phyloP scores from a whole-genome alignment of 2,329 filamentous ascomycete species.

The Alternaria sp. region DNA sequence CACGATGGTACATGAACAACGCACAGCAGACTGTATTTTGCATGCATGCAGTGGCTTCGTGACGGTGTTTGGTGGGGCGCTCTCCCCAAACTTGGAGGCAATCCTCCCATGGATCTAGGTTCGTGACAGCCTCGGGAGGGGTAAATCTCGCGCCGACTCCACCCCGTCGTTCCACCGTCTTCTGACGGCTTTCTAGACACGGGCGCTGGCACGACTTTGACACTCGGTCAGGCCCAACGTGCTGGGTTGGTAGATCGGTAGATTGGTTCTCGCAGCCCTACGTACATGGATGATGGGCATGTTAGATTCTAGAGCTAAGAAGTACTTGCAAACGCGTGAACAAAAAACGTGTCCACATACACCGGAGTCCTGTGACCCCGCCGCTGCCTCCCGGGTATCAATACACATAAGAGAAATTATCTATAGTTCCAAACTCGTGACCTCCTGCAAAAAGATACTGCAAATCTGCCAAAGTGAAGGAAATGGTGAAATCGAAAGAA shows the following conservation, averaged over 20 bases:
- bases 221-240: conserved; percentile 7
- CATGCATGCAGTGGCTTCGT: conserved; percentile 7
- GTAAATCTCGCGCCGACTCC: conserved; percentile 5
- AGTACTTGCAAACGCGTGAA: conserved; percentile 6
- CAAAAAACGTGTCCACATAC: conserved; percentile 20
- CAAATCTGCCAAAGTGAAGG: conserved; percentile 4
- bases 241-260: not conserved
- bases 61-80: conserved; percentile 15
- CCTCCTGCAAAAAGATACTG: conserved; percentile 9
- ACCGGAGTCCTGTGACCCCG: conserved; percentile 26
- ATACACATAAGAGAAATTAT: conserved; percentile 28
- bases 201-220: not conserved
- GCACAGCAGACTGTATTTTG: conserved; percentile 30
- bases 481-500: not conserved
- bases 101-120: conserved; percentile 6
- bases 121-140: conserved; percentile 14
- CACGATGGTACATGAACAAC: conserved; percentile 29
- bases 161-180: not conserved
- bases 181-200: conserved; percentile 6
- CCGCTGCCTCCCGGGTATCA: conserved; percentile 36
- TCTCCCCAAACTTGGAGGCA: conserved; percentile 5
- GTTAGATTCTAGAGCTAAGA: conserved; percentile 6
- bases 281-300: conserved; percentile 1
- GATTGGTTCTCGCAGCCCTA: conserved; percentile 4
- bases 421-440: conserved; percentile 18